phyloP scores from a whole-genome alignment of 345 rosid genomes.

The Microthlaspi erraticum region DNA sequence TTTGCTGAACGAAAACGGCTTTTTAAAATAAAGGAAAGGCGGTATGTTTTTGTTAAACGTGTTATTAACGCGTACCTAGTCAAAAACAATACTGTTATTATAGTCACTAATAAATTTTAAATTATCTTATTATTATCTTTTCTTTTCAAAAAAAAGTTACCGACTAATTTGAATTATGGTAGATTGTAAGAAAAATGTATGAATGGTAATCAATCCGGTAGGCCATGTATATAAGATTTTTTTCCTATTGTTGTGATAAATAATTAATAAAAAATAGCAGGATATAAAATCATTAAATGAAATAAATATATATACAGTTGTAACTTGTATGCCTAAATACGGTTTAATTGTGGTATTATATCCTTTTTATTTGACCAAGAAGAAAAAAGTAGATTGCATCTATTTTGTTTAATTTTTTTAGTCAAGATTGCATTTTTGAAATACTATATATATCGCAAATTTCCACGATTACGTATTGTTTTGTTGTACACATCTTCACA shows the following conservation, averaged over 20 bases:
- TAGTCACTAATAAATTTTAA: too few relatives aligned
- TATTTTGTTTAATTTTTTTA: too few relatives aligned
- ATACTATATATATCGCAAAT: too few relatives aligned
- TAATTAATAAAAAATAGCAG: background rate
- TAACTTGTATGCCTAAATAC: background rate
- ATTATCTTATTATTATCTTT: background rate
- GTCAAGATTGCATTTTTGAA: too few relatives aligned
- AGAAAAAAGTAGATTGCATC: background rate
- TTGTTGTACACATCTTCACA: too few relatives aligned
- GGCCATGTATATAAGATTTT: background rate
- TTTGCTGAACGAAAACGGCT: background rate
- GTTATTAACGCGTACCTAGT: slow-evolving; percentile 9
- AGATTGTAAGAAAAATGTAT: background rate
- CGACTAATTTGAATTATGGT: background rate
- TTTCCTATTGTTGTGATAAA: background rate
- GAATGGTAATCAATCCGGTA: background rate
- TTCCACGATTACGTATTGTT: too few relatives aligned
- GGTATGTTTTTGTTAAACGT: background rate
- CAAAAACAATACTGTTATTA: too few relatives aligned
- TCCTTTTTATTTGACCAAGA: background rate
- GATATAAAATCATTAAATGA: background rate
- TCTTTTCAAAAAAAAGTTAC: background rate
- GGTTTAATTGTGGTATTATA: background rate
- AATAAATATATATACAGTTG: background rate
- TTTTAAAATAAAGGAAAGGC: background rate